Percentiles rank a stretch among this genome's conserved stretches.
phyloP scores from a whole-genome alignment of 139 green algal species.

The Diplosphaera chodatii region DNA sequence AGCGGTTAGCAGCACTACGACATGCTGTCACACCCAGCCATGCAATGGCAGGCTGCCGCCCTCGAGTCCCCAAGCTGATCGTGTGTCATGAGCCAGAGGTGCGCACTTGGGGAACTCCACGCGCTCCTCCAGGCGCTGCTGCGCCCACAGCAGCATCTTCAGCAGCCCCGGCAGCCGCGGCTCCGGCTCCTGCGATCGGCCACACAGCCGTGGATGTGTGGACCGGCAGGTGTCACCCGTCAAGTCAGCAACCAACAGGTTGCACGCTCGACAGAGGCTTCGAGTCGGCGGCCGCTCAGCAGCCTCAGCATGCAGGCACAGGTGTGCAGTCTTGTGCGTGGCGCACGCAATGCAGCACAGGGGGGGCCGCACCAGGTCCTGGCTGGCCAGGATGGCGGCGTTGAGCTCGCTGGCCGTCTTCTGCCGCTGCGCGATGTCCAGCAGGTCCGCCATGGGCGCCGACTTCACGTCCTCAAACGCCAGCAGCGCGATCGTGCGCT shows the following conservation, averaged over 20 bases:
- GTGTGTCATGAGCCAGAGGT: too few species aligned
- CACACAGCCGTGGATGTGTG: too few species aligned
- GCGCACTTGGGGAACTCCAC: slow-evolving; percentile 59
- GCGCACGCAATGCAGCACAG: too few species aligned
- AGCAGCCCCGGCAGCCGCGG: slow-evolving; percentile 68
- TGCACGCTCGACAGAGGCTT: too few species aligned
- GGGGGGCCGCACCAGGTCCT: slow-evolving; percentile 70
- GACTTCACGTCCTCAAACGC: slow-evolving; percentile 76
- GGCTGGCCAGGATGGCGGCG: slow-evolving; percentile 79
- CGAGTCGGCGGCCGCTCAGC: not conserved
- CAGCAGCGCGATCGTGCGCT: slow-evolving; percentile 90
- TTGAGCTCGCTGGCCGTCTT: slow-evolving; percentile 93
- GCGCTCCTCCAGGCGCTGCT: slow-evolving; percentile 66
- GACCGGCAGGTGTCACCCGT: too few species aligned
- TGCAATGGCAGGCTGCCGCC: too few species aligned
- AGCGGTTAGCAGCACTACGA: too few species aligned
- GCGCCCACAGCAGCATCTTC: slow-evolving; percentile 70
- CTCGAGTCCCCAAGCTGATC: too few species aligned
- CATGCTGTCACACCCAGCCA: too few species aligned
- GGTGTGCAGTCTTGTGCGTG: too few species aligned
- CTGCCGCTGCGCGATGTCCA: slow-evolving; percentile 82
- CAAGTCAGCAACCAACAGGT: too few species aligned
- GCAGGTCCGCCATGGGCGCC: slow-evolving; percentile 76
- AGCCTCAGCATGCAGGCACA: too few species aligned
- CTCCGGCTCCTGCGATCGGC: slow-evolving; percentile 67